Evolutionary conservation across 2,329 filamentous ascomycete genomes (phyloP).

Genomic region (Exophiala dermatitidis): DNA sequence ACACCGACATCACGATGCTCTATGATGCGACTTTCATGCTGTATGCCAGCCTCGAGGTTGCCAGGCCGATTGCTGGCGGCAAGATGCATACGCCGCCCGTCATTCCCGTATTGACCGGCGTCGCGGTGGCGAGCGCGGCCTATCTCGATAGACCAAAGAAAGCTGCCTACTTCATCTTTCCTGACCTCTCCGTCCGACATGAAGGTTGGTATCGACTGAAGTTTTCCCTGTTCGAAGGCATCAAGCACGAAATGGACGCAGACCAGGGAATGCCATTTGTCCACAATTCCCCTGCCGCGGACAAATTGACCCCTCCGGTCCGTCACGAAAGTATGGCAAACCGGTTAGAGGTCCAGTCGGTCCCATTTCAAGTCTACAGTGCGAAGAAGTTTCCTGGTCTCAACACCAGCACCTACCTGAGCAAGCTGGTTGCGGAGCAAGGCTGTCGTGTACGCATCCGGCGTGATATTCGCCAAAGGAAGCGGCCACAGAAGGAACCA

Average conservation of each 20-base stretch:
- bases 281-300: slow-evolving; percentile 27
- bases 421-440: slow-evolving; percentile 88
- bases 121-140: slow-evolving; percentile 90
- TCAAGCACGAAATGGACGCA: slow-evolving; percentile 74
- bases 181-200: slow-evolving; percentile 89
- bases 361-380: slow-evolving; percentile 81
- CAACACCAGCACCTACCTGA: slow-evolving; percentile 79
- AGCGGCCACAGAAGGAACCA: slow-evolving; percentile 43
- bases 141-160: slow-evolving; percentile 79
- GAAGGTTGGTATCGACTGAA: slow-evolving; percentile 87
- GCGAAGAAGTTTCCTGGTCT: slow-evolving; percentile 98
- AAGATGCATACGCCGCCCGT: slow-evolving; percentile 63
- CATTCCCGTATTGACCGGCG: slow-evolving; percentile 82
- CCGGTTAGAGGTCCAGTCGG: slow-evolving; percentile 82
- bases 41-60: slow-evolving; percentile 82
- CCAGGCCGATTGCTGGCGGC: slow-evolving; percentile 73
- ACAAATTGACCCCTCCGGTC: slow-evolving; percentile 39
- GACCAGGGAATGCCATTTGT: slow-evolving; percentile 49
- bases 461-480: slow-evolving; percentile 86
- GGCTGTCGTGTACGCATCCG: slow-evolving; percentile 93
- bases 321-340: slow-evolving; percentile 61
- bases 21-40: slow-evolving; percentile 98
- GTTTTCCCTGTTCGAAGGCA: slow-evolving; percentile 90
- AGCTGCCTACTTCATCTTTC: slow-evolving; percentile 93
- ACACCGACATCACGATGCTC: slow-evolving; percentile 71